Base-by-base conservation (phyloP, 2,329 filamentous ascomycete genomes). In the Tolypocladium amazonense region DNA sequence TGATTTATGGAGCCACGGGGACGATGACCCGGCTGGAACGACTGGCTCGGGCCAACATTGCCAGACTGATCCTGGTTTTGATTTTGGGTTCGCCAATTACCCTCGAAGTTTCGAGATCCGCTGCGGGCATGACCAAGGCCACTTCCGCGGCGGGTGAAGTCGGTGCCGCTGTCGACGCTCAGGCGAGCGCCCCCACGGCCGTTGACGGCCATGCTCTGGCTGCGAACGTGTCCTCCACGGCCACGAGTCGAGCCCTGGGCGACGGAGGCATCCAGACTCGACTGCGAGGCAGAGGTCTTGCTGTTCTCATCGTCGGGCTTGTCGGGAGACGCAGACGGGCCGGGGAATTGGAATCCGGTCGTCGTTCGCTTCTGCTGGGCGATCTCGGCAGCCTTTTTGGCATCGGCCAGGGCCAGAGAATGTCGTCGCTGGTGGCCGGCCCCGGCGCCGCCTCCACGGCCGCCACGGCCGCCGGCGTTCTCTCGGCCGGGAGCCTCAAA, bases 291-390 rank as follows among this genome's bases (percentile, higher is more conserved):
- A 18, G 67, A 62, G 61, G 18, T 5, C 43, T 58, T 61, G 54
- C 70, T 76, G 60, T 71, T 75, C 62, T 81, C 79, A 9, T 82
- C 79, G 54, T 78, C 81, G 35, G 82, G 75, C 62, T 86, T 84
- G 65, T 86, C 85, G 63, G 84, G 81, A 58, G 83, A 79, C 63
- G 87, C 81, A 56, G 83, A 84, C 56, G 92, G 89, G 58, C 88
- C 85, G 20, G 94, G 93, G 72, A 99, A 99, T 72, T 96, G 92
- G 76, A 97, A 99, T 60, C 87, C 92, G 64, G 90, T 92, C 62
- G 92, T 92, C 59, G 93, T 96, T 74, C 92, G 84, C 78, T 97
- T 97, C 80, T 96, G 93, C 77, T 99, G 94, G 56, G 94, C 94
- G 64, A 96, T 77, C 74, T 99, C 94, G 60, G 94, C 94, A 56